Evolutionary conservation across 1,139 yeast genomes (phyloP), one percentile per base, ranked within the genome.

Genomic region (Suhomyces panamericanus): DNA sequence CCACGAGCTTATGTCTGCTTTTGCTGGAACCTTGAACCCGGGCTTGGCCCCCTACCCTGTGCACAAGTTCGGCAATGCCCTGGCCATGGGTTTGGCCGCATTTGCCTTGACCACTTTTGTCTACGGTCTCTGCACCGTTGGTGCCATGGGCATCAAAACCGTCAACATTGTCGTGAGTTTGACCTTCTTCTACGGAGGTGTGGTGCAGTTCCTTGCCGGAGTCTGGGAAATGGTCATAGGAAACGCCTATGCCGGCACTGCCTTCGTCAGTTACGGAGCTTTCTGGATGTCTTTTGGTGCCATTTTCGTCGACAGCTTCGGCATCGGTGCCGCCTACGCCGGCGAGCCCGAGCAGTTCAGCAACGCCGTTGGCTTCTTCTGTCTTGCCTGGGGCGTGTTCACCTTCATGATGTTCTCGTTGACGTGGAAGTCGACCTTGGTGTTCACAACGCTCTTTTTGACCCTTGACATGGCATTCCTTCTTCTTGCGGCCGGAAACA

Each of bases 51-150:
- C 82, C 27, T 80, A 85, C 32, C 83, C 95, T 29, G 70, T 76
- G 37, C 81, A 86, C 62, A 76, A 83, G 63, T 83, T 87, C 62
- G 47, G 39, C 17, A 88, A 88, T 64, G 95, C 96, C 35, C 87
- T 91, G 42, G 96, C 96, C 3, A 72, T 89, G 42, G 96, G 96
- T 11, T 73, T 89, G 50, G 77, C 82, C 39, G 93, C 88, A 4
- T 88, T 89, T 60, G 96, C 95, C 8, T 70, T 88, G 53, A 87
- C 96, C 13, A 86, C 95, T 5, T 87, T 89, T 64, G 87, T 87
- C n/a, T 72, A 88, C 38, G 83, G 91, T 4, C 67, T 89, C 59
- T 69, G 66, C 50, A 70, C 70, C 49, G 53, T 58, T 43, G 71
- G 60, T 24, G 87, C 87, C 10, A 78, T 81, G 60, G 81, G 81